Base-by-base conservation (phyloP, 352 stramenopile species). In the Globisporangium iwayamae region DNA sequence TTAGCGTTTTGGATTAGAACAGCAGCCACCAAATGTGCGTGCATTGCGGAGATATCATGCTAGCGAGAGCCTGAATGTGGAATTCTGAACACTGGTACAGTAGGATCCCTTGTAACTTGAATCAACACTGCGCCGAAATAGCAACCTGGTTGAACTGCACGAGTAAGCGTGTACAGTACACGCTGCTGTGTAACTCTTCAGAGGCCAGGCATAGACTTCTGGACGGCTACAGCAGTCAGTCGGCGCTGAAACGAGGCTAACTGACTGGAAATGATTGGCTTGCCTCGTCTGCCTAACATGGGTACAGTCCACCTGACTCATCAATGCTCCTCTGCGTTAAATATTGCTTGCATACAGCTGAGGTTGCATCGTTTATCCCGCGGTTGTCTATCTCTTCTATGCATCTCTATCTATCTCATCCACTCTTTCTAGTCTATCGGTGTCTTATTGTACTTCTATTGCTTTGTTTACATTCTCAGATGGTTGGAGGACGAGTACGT, bases 401-500 rank as follows among this genome's bases (percentile, higher is more conserved):
- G 6, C 30, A 36, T 38, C 36, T 41, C 36, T 41, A 41, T 41
- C 36, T 11, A 41, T 41, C 36, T 41, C 9, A 4, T 41, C 36
- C 11, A 16, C 11, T 18, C 11, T 18, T 20, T 39, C 50, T 56
- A 56, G 13, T 56, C 50, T 38, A 56, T 16, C 11, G 13, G 10
- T 34, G 4, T 54, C 25, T 36, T 39, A 39, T 20, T 39, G 50
- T 56, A 56, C 50, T 56, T 25, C 16, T 48, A 16, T 5, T 47
- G 14, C 4, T 22, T 8, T 7, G 56, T 20, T 34, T 60, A 67
- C 28, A 67, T 56, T 14, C 54, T 16, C 53, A 62, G 22, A 53
- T 62, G 60, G 50, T 65, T 65, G 16, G 50, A 56, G 6, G 60
- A 65, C 38, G 60, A 65, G 60, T 65, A 65, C 18, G 47, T 54